Base-by-base conservation (phyloP, 305 asterid genomes). In the Rubia tinctorum region DNA sequence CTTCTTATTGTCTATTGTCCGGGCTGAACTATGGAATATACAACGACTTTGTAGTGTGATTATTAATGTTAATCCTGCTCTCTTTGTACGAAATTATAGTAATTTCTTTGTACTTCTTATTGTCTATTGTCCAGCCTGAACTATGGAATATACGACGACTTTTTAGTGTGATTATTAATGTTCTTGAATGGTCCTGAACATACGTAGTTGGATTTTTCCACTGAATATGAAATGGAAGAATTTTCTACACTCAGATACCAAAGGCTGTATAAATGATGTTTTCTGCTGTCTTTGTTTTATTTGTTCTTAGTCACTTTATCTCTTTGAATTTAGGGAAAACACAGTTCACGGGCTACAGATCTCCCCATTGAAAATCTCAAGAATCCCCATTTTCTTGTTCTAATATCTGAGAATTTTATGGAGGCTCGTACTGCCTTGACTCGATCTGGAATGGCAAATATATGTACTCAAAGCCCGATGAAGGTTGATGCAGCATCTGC, bases 351-450 rank as follows among this genome's bases (percentile, higher is more conserved):
- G 81, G 90, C 86, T 78, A 83, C 89, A 66, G 97, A 92, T 79
- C 87, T 79, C 30, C 84, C 90, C 71, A 81, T 89, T 71, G 97
- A 93, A 74, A 87, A 73, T 69, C 75, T 75, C 58, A 95, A 93
- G 86, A 95, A 93, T 78, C 97, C 97, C 69, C 84, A 90, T 80
- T 91, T 88, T 84, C 97, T 95, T 78, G 90, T 95, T 78, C 92
- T 93, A 70, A 88, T 95, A 72, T 88, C 99, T 42, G 98, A 95
- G 74, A 87, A 84, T 79, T 90, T 95, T 76, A 77, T 82, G 77
- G 99, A 95, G 83, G 98, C 93, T 68, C 83, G 95, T 75, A 78
- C 92, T 82, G 90, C 90, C 73, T 79, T 92, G 75, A 87, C 87
- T 82, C 84, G 90, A 74, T 69, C 96, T 72, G 96, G 93, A 78